Base-by-base conservation (phyloP, 768 basidiomycete species). In the Naganishia onofrii region DNA sequence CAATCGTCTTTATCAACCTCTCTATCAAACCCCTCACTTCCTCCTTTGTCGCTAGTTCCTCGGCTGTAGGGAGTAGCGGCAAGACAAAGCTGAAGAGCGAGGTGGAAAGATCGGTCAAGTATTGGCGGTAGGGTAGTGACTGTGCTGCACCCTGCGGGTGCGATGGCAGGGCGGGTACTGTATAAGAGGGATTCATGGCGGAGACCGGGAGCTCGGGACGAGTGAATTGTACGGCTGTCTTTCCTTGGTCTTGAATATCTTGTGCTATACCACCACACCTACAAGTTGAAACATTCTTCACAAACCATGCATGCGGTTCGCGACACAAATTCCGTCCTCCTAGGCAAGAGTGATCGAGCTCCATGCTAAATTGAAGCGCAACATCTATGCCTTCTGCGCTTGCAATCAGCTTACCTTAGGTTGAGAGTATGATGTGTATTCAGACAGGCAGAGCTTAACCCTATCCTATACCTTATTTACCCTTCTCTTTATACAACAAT, bases 11-110 rank as follows among this genome's bases (percentile, higher is more conserved):
- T 79, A 95, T 95, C 82, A 99, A 88, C 75, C 91, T 87, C 84
- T 99, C 94, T 67, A 99, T 89, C 76, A 94, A 85, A 81, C 91
- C 92, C 76, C 95, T 85, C 73, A 97, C 94, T 76, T 95, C 92
- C 83, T 97, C 94, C 84, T 97, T 99, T 78, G 94, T 88, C 51
- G 88, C 86, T 82, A 95, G 86, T 83, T 96, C 93, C 78, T 94
- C 92, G 48, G 86, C 81, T 2, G 92, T 92, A 3, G 93, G 93
- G 21, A 96, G 85, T 60, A 94, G 86, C 81, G 93, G 93, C 72
- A 94, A 86, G 69, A 95, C 92, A 81, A 94, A 96, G 82, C 93
- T 81, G 84, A 91, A 92, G 72, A 95, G 87, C 75, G 89, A 92
- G 77, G 91, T 90, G 15, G 92, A 93, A 76, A 95, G 88, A 78